These are phyloP conservation scores for Beauveria varroae DNA, from an alignment of 2,329 filamentous ascomycete species.

Conservation along the genomic window DNA sequence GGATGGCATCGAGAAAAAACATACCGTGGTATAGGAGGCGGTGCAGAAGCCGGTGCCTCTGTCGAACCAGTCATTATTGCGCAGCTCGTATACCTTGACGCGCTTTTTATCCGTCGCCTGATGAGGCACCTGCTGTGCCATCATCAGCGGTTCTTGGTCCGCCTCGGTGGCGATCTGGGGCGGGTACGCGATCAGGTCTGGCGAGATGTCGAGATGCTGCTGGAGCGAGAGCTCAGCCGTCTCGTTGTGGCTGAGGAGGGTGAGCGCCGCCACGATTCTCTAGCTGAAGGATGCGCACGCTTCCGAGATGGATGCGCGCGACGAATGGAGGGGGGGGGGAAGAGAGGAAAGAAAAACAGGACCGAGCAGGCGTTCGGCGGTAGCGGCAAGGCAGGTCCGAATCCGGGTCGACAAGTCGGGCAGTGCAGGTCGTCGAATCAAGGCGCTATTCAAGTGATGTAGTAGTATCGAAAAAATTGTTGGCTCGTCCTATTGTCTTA, in stretches of 20 bases:
- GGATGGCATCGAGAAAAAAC: conserved; percentile 22
- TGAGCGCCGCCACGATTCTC: conserved; percentile 50
- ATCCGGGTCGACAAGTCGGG: background rate
- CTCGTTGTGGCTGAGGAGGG: conserved; percentile 45
- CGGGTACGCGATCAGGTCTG: conserved; percentile 43
- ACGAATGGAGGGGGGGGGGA: background rate
- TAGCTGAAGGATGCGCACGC: conserved; percentile 13
- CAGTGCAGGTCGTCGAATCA: background rate
- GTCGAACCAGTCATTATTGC: conserved; percentile 99
- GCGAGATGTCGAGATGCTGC: conserved; percentile 51
- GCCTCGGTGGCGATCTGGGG: conserved; percentile 39
- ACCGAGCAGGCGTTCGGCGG: background rate
- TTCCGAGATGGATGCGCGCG: conserved; percentile 9
- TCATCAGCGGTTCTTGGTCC: conserved; percentile 57
- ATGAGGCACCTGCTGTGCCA: conserved; percentile 66
- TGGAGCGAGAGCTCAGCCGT: conserved; percentile 49
- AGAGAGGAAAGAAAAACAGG: background rate
- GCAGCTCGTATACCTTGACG: conserved; percentile 98
- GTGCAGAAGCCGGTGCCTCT: conserved; percentile 93
- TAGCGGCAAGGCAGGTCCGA: background rate
- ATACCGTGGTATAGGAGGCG: conserved; percentile 65
- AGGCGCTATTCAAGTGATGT: background rate
- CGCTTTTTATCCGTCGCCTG: conserved; percentile 60
- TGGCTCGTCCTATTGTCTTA: background rate
- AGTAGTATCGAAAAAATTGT: background rate